phyloP scores from a whole-genome alignment of 148 eudicot species.

The Mesembryanthemum crystallinum region DNA sequence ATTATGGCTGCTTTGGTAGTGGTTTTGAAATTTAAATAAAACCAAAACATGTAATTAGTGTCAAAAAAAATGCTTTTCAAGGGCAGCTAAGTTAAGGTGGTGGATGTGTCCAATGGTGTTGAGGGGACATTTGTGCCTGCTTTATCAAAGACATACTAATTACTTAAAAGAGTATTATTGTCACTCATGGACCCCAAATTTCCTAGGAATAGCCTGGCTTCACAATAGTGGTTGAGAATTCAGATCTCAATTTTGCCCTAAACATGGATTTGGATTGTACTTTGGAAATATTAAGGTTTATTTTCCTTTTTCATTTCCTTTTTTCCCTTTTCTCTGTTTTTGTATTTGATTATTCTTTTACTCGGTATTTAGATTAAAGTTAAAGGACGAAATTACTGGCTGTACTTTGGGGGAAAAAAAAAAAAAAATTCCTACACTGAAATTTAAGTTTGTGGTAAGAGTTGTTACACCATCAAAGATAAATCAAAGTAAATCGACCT shows the following conservation, averaged over 20 bases:
- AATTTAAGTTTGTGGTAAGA: too few relatives aligned
- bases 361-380: too few relatives aligned
- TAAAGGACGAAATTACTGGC: too few relatives aligned
- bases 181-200: slow-evolving; percentile 13
- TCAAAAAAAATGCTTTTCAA: slow-evolving; percentile 6
- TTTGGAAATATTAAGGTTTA: too few relatives aligned
- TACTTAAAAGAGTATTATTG: background rate
- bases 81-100: background rate
- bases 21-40: background rate
- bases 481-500: too few relatives aligned
- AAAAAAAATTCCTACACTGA: too few relatives aligned
- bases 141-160: slow-evolving; percentile 26
- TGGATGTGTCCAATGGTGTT: slow-evolving; percentile 6
- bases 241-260: background rate
- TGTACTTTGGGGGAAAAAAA: too few relatives aligned
- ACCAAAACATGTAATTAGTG: slow-evolving; percentile 13
- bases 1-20: slow-evolving; percentile 9
- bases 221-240: background rate
- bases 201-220: background rate
- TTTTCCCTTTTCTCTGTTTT: too few relatives aligned
- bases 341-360: too few relatives aligned
- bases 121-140: slow-evolving; percentile 15
- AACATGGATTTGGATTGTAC: background rate
- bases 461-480: too few relatives aligned
- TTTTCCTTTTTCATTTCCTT: too few relatives aligned